Evolutionary conservation across 2,329 filamentous ascomycete species (phyloP).

Genomic region (Claviceps monticola): DNA sequence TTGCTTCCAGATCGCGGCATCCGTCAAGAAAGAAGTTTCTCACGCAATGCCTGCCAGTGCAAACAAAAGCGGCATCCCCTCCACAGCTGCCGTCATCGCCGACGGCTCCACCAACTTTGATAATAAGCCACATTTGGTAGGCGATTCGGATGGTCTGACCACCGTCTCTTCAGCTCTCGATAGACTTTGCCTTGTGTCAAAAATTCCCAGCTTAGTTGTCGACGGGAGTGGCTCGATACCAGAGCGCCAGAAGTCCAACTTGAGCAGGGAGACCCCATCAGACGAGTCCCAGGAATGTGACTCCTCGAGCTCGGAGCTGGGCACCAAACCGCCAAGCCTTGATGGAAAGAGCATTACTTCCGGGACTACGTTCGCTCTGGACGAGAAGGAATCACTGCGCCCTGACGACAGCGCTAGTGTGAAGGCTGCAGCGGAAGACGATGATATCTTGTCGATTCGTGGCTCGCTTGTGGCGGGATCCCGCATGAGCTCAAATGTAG

Average conservation of each 20-base stretch:
- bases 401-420: slow-evolving; percentile 94
- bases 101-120: slow-evolving; percentile 9
- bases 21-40: slow-evolving; percentile 18
- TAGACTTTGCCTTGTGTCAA: slow-evolving; percentile 17
- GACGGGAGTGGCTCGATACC: slow-evolving; percentile 30
- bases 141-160: slow-evolving; percentile 12
- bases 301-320: slow-evolving; percentile 50
- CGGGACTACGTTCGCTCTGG: slow-evolving; percentile 86
- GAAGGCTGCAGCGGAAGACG: slow-evolving; percentile 74
- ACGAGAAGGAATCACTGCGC: slow-evolving; percentile 89
- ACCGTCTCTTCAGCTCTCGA: slow-evolving; percentile 17
- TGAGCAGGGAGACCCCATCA: slow-evolving; percentile 31
- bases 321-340: slow-evolving; percentile 74
- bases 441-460: slow-evolving; percentile 66
- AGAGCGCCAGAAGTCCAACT: slow-evolving; percentile 17
- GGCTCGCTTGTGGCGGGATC: slow-evolving; percentile 66
- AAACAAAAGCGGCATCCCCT: slow-evolving; percentile 8
- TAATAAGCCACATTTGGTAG: slow-evolving; percentile 6
- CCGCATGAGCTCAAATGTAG: slow-evolving; percentile 70
- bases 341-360: slow-evolving; percentile 93
- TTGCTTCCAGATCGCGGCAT: slow-evolving; percentile 32
- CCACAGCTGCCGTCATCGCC: slow-evolving; percentile 6
- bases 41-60: slow-evolving; percentile 1
- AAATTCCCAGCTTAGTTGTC: slow-evolving; percentile 29
- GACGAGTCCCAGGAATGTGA: slow-evolving; percentile 47